Evolutionary conservation across 306 rosid species (phyloP), one percentile per base, ranked within the genome.

Genomic region (Biancaea sappan): DNA sequence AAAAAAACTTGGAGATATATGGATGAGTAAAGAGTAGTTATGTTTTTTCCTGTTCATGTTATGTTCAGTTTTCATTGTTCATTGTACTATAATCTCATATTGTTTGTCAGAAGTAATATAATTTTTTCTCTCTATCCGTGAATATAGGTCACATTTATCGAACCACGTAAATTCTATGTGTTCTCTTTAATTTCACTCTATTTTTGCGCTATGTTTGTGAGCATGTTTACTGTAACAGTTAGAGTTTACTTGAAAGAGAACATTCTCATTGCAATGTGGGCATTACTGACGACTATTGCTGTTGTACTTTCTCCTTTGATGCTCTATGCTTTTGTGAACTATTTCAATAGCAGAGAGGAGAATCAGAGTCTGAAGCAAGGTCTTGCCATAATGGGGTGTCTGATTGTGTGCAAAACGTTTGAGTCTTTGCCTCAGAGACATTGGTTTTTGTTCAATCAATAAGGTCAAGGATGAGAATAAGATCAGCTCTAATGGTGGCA

Each of bases 401-500:
- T 92, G 32, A 62, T 90, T 75, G 14, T 86, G 10, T 16, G 82
- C 56, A 92, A 85, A 74, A 38, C 82, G 29, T 66, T 84, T 28
- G 96, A 92, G 14, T 90, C 94, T 10, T 51, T 92, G 37, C 71
- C 87, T 8, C 96, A 92, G 29, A 88, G 94, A 50, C 98, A 88
- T 41, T 88, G 91, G 83, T 87, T 48, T 63, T 90, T 90, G n/a
- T n/a, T 60, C n/a, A 37, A 35, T 75, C 96, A 15, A 86, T 87
- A 78, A 88, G 92, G 79, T 85, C 83, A 0, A 96, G 94, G 0
- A 84, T 90, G 96, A 82, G 86, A 65, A 90, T 93, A 86, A 82
- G 98, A 72, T 90, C 95, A 10, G 89, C 96, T 46, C 66, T 90
- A 19, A 93, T 93, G 90, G 96, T 88, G 22, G 95, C 91, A 41